Base-by-base conservation (phyloP, 768 basidiomycete genomes). In the Kwoniella mangroviensis region DNA sequence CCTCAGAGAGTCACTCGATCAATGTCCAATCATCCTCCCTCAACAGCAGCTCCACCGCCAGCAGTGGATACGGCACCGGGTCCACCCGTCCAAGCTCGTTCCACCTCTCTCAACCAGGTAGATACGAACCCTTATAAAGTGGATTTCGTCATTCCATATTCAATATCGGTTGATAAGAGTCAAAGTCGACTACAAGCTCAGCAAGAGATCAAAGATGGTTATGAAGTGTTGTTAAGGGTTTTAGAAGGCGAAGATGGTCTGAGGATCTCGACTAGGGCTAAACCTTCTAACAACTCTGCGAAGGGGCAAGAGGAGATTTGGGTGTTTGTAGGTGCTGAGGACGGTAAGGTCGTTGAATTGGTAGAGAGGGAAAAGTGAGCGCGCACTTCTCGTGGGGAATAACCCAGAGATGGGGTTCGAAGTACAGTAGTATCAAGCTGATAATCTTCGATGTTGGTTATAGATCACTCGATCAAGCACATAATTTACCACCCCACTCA, bases 341-440 rank as follows among this genome's bases (percentile, higher is more conserved):
- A 87, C 52, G 84, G 85, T 43, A 86, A 89, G 59, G 84, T 97
- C 21, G 79, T 86, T 26, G 87, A 87, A 55, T 86, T 96, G 10
- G 87, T 91, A 0, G 88, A 88, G 70, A 85, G 89, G 54, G 93
- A 95, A 84, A 85, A 90, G 93, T 92, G 77, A 78, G 90, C 83
- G 15, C 1, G 6, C 24, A 61, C 41, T 0, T 22, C 34, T 34
- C 6, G 34, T 34, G 6, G 1, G 34, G 6, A 34, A 1, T 1
- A 34, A 34, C 6, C 6, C 4, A 28, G 28, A 28, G 28, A 28
- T 28, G 34, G 19, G 15, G 40, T 42, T 26, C 51, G 12, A 19
- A 61, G 1, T 51, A 19, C 0, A 1, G 49, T 21, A 1, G 15
- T 1, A 51, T 1, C 13, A 22, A 28, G 22, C 41, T 24, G 17